These are phyloP conservation scores for Paraconiothyrium brasiliense DNA, from an alignment of 2,329 filamentous ascomycete species.

Conservation along the genomic window DNA sequence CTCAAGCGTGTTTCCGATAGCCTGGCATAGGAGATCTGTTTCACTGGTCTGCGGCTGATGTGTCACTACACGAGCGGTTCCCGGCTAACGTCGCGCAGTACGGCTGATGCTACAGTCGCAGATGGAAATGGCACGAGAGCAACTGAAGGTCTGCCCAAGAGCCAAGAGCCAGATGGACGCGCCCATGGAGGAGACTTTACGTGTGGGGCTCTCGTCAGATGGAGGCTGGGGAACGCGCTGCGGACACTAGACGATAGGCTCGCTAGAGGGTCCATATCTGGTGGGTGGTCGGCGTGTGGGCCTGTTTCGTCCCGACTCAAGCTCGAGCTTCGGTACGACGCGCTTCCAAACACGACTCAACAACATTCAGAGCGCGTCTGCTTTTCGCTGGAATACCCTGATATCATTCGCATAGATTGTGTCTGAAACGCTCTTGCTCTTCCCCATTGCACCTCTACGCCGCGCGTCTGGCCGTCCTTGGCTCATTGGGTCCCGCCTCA, in stretches of 20 bases:
- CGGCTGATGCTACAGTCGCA: background rate
- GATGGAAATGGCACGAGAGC: no score
- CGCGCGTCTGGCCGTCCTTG: background rate
- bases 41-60: background rate
- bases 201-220: conserved; percentile 5
- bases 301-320: background rate
- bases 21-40: conserved; percentile 4
- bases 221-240: conserved; percentile 8
- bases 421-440: background rate
- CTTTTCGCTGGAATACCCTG: background rate
- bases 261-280: background rate
- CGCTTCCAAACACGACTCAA: conserved; percentile 1
- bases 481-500: conserved; percentile 6
- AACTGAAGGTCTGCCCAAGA: no score
- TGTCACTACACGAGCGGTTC: background rate
- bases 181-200: background rate
- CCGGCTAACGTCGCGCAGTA: background rate
- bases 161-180: background rate
- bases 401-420: background rate
- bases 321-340: conserved; percentile 9
- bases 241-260: conserved; percentile 1
- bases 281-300: conserved; percentile 1
- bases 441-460: background rate
- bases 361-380: background rate
- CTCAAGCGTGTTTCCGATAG: conserved; percentile 6